A percentile compares a stretch with the other conserved stretches of the same genome.
Evolutionary conservation across 2,329 filamentous ascomycete species (phyloP).

Genomic region (Fusarium azukiicola): DNA sequence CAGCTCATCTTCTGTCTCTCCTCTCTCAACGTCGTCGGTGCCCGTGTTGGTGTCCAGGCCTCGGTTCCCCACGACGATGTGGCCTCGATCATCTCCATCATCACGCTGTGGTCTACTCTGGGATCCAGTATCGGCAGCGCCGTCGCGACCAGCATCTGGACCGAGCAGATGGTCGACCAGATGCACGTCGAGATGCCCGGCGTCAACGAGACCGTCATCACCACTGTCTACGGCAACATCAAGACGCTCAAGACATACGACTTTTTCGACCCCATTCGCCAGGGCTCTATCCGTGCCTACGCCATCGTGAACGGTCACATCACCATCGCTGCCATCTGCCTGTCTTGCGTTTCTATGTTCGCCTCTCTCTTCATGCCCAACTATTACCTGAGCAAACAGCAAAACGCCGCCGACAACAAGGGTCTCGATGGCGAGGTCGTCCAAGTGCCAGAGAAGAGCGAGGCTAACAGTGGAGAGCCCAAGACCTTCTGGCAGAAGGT

Average conservation of each 20-base stretch:
- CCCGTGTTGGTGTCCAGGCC: conserved; percentile 64
- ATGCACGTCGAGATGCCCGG: conserved; percentile 58
- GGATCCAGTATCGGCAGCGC: conserved; percentile 64
- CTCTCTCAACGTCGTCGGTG: conserved; percentile 64
- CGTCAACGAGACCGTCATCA: conserved; percentile 48
- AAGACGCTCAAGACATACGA: conserved; percentile 57
- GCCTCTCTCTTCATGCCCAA: conserved; percentile 66
- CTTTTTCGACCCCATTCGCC: conserved; percentile 59
- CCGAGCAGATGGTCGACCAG: conserved; percentile 60
- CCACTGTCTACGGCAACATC: conserved; percentile 60
- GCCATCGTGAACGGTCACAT: conserved; percentile 60
- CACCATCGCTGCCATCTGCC: conserved; percentile 54
- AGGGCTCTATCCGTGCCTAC: conserved; percentile 64
- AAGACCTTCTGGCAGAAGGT: conserved; percentile 30
- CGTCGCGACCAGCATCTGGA: conserved; percentile 63
- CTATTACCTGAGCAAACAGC: conserved; percentile 61
- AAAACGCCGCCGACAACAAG: conserved; percentile 60
- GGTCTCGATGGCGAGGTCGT: conserved; percentile 57
- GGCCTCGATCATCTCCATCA: conserved; percentile 61
- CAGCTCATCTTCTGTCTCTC: conserved; percentile 63
- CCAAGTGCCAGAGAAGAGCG: conserved; percentile 43
- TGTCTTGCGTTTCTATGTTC: conserved; percentile 59
- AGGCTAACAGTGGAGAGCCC: background rate
- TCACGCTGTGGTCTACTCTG: conserved; percentile 65
- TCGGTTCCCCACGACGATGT: conserved; percentile 68